A percentile compares a stretch with the other conserved stretches of the same genome.
Conservation (phyloP, 805 yeast species). For the Nakazawaea ernobii region DNA sequence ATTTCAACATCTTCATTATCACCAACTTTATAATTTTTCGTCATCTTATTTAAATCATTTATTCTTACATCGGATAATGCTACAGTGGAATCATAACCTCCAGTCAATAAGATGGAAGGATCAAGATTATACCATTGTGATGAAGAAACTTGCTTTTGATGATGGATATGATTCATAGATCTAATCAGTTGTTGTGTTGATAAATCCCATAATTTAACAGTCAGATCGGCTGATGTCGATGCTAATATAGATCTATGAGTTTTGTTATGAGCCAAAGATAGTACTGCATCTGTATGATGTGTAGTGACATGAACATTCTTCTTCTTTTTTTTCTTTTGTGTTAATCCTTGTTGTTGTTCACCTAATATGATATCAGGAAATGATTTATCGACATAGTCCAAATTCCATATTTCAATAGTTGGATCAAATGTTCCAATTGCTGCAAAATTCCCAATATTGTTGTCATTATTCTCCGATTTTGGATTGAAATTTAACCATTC, state of each 20-base stretch:
- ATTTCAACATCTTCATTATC: slow-evolving; percentile 74
- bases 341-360: slow-evolving; percentile 46
- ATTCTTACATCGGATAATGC: slow-evolving; percentile 85
- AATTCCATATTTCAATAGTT: slow-evolving; percentile 93
- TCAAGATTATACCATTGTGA: slow-evolving; percentile 79
- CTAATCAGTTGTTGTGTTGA: slow-evolving; percentile 69
- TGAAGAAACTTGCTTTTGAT: slow-evolving; percentile 74
- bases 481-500: slow-evolving; percentile 90
- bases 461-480: slow-evolving; percentile 33
- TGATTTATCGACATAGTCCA: slow-evolving; percentile 87
- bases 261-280: slow-evolving; percentile 79
- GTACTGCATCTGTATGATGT: slow-evolving; percentile 91
- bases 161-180: slow-evolving; percentile 66
- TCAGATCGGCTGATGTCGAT: slow-evolving; percentile 91
- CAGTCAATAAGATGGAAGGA: slow-evolving; percentile 71
- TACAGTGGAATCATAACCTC: slow-evolving; percentile 85
- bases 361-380: slow-evolving; percentile 94
- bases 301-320: slow-evolving; percentile 50
- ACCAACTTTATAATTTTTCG: slow-evolving; percentile 57
- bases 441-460: slow-evolving; percentile 78
- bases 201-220: slow-evolving; percentile 95
- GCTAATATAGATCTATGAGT: slow-evolving; percentile 80
- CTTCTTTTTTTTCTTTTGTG: slow-evolving; percentile 42
- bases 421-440: slow-evolving; percentile 98
- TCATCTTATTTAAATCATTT: slow-evolving; percentile 50